A percentile compares a stretch with the other conserved stretches of the same genome.
phyloP scores from a whole-genome alignment of 306 rosid genomes.

The Quercus suber region DNA sequence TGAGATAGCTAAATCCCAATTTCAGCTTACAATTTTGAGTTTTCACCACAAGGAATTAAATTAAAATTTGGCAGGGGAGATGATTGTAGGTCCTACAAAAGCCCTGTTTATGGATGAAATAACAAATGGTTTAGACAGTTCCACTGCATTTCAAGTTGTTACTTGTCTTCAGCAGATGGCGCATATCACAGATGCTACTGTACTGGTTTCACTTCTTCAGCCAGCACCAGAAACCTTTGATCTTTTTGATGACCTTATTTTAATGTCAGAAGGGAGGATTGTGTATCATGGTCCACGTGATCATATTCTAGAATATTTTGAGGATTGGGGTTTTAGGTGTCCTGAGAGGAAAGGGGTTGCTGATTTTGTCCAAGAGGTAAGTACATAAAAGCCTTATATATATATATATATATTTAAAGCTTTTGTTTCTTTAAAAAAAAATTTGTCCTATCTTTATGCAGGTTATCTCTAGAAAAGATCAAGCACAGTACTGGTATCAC shows the following conservation, averaged over 20 bases:
- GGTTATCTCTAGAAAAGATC: conserved; percentile 33
- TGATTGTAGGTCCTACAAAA: conserved; percentile 43
- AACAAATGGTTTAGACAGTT: background rate
- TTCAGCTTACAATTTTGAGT: background rate
- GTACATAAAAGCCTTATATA: background rate
- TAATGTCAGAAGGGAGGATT: conserved; percentile 39
- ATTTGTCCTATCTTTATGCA: background rate
- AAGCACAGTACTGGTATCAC: conserved; percentile 36
- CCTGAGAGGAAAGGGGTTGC: conserved; percentile 49
- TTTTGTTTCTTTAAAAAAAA: too few relatives aligned
- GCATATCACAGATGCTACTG: conserved; percentile 14
- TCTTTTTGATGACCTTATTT: conserved; percentile 47
- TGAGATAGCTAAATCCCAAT: background rate
- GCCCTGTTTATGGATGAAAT: conserved; percentile 14
- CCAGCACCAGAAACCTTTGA: conserved; percentile 50
- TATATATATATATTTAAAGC: too few relatives aligned
- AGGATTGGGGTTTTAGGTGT: conserved; percentile 46
- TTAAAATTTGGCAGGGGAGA: conserved; percentile 29
- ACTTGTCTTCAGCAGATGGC: conserved; percentile 1
- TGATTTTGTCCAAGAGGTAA: background rate
- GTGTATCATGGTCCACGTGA: conserved; percentile 52
- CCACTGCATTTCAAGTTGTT: conserved; percentile 2
- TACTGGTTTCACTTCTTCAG: conserved; percentile 48
- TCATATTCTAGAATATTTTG: conserved; percentile 34
- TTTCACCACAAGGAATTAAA: background rate